These are phyloP conservation scores for Phytophthora boehmeriae DNA, from an alignment of 352 stramenopile species.

Conservation along the genomic window DNA sequence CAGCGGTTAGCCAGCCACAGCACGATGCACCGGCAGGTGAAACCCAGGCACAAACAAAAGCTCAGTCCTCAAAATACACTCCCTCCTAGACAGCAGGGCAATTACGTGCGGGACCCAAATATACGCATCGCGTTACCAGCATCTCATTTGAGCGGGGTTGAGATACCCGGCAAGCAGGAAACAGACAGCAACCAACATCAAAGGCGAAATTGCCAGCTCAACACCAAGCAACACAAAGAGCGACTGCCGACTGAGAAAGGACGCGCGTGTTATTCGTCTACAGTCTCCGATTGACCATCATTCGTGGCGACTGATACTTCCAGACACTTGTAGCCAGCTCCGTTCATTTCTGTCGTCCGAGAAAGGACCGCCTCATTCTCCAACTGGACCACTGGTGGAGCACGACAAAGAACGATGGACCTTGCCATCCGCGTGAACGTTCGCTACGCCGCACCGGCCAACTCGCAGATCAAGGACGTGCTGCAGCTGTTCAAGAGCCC, in stretches of 20 bases:
- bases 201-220: conserved; percentile 28
- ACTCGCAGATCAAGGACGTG: conserved; percentile 90
- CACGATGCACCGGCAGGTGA: neutral
- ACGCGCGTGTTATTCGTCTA: conserved; percentile 2
- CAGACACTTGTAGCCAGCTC: conserved; percentile 20
- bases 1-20: neutral
- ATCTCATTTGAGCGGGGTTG: conserved; percentile 18
- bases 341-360: conserved; percentile 14
- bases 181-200: conserved; percentile 21
- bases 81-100: conserved; percentile 1
- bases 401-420: conserved; percentile 54
- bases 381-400: conserved; percentile 7
- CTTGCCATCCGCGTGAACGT: conserved; percentile 90
- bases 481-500: conserved; percentile 88
- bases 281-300: conserved; percentile 13
- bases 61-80: conserved; percentile 43
- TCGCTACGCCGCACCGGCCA: conserved; percentile 80
- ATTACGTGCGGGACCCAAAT: conserved; percentile 25
- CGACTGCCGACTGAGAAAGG: conserved; percentile 29
- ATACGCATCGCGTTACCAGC: conserved; percentile 25
- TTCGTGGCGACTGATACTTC: conserved; percentile 26
- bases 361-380: conserved; percentile 25
- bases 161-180: conserved; percentile 1
- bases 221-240: conserved; percentile 11
- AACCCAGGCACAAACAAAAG: conserved; percentile 19